phyloP scores from a whole-genome alignment of 2,329 filamentous ascomycete genomes.

The Hymenotorrendiella dingleyae region DNA sequence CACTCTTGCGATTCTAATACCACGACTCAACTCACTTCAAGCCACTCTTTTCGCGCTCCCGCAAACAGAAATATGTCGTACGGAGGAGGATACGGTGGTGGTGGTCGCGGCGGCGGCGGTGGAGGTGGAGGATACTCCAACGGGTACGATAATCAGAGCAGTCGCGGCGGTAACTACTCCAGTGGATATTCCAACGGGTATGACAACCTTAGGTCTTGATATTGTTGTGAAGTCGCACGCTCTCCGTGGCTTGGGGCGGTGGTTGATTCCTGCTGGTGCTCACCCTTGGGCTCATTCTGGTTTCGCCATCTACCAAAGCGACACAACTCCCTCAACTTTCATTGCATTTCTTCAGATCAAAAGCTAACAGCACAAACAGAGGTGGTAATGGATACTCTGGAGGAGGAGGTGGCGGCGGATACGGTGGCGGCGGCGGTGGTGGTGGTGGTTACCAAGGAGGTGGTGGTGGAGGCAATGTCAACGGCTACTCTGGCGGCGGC shows the following conservation, averaged over 20 bases:
- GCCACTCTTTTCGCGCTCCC: slow-evolving; percentile 14
- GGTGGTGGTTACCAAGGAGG: slow-evolving; percentile 33
- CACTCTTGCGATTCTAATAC: slow-evolving; percentile 12
- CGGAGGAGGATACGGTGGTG: slow-evolving; percentile 43
- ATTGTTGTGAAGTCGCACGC: slow-evolving; percentile 30
- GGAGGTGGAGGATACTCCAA: slow-evolving; percentile 46
- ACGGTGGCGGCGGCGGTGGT: slow-evolving; percentile 38
- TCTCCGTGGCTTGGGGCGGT: slow-evolving; percentile 26
- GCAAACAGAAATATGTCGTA: slow-evolving; percentile 58
- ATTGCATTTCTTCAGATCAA: slow-evolving; percentile 7
- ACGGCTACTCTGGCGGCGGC: slow-evolving; percentile 28
- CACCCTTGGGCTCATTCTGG: slow-evolving; percentile 10
- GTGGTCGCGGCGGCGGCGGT: slow-evolving; percentile 36
- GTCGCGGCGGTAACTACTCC: slow-evolving; percentile 37
- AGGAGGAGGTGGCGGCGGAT: slow-evolving; percentile 38
- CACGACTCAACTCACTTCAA: slow-evolving; percentile 7
- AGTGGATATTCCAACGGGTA: slow-evolving; percentile 47
- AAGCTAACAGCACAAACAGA: slow-evolving; percentile 38
- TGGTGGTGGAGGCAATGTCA: slow-evolving; percentile 34
- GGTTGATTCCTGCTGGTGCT: slow-evolving; percentile 21
- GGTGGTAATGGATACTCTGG: slow-evolving; percentile 45
- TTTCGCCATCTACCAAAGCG: slow-evolving; percentile 14
- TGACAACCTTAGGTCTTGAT: slow-evolving; percentile 33
- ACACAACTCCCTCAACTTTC: slow-evolving; percentile 19
- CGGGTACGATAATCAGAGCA: slow-evolving; percentile 48